Conservation (phyloP, 2,329 filamentous ascomycete species). For the Penicillium sp. region DNA sequence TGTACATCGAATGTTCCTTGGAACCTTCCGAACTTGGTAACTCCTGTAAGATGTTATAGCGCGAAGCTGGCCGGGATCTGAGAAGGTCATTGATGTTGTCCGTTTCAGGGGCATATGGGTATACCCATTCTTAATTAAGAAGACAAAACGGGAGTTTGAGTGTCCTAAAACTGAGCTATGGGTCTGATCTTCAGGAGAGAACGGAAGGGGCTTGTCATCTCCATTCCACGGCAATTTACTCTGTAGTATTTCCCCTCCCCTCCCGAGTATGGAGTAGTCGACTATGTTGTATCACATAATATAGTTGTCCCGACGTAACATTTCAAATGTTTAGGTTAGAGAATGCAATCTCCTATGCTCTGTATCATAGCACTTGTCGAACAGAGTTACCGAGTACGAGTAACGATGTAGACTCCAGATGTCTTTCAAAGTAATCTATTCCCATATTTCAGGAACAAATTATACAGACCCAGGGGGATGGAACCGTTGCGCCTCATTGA, state of each 20-base stretch:
- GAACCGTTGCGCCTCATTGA: constrained; percentile 21
- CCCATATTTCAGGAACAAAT: neutral
- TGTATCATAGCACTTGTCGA: neutral
- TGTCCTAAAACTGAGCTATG: neutral
- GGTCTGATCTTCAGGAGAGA: constrained; percentile 29
- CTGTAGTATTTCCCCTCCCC: neutral
- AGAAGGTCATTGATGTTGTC: constrained; percentile 1
- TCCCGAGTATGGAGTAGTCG: neutral
- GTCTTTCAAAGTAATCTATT: neutral
- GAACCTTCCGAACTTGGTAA: neutral
- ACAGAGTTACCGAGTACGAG: neutral
- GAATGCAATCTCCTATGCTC: neutral
- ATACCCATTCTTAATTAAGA: neutral
- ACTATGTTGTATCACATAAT: neutral
- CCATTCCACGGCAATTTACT: constrained; percentile 12
- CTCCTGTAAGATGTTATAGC: neutral
- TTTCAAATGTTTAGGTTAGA: neutral
- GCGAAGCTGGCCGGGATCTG: constrained; percentile 1
- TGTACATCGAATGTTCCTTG: neutral
- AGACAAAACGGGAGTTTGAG: neutral
- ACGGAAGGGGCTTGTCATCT: constrained; percentile 14
- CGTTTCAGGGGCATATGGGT: neutral
- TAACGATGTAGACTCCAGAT: neutral
- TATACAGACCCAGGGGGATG: constrained; percentile 14
- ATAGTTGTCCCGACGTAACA: neutral